phyloP scores from a whole-genome alignment of 176 grass and related monocot genomes.

The Chloris gayana region DNA sequence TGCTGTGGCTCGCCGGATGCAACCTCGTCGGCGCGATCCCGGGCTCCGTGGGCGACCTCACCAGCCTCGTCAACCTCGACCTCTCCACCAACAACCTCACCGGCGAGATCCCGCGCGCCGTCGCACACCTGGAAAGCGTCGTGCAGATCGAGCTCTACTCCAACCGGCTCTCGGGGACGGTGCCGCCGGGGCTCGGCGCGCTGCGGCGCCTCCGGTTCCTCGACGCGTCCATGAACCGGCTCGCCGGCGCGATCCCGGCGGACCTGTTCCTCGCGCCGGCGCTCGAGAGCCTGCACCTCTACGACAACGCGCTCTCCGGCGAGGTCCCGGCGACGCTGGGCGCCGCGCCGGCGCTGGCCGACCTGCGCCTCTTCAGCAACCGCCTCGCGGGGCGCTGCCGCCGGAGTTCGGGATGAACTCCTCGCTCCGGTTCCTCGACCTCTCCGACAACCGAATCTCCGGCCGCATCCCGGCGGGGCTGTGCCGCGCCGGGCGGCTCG shows the following conservation, averaged over 20 bases:
- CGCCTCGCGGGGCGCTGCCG: constrained; percentile 60
- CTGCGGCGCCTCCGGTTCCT: constrained; percentile 55
- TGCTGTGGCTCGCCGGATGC: constrained; percentile 64
- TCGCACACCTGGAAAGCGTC: constrained; percentile 52
- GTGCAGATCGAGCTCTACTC: constrained; percentile 81
- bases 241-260: constrained; percentile 57
- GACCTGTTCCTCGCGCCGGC: constrained; percentile 66
- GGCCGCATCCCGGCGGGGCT: constrained; percentile 63
- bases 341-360: constrained; percentile 41
- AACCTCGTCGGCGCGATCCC: constrained; percentile 69
- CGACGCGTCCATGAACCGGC: constrained; percentile 66
- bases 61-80: constrained; percentile 67
- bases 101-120: constrained; percentile 54
- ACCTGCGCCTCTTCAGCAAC: constrained; percentile 72
- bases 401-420: constrained; percentile 66
- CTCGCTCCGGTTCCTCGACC: constrained; percentile 60
- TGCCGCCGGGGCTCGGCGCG: constrained; percentile 63
- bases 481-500: constrained; percentile 55
- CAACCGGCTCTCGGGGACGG: constrained; percentile 62
- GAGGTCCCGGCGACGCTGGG: constrained; percentile 46
- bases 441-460: constrained; percentile 59
- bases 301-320: constrained; percentile 64
- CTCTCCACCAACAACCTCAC: constrained; percentile 61
- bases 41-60: constrained; percentile 51
- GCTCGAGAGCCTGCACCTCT: constrained; percentile 68